phyloP scores from a whole-genome alignment of 345 rosid species.

The Aurinia saxatilis region DNA sequence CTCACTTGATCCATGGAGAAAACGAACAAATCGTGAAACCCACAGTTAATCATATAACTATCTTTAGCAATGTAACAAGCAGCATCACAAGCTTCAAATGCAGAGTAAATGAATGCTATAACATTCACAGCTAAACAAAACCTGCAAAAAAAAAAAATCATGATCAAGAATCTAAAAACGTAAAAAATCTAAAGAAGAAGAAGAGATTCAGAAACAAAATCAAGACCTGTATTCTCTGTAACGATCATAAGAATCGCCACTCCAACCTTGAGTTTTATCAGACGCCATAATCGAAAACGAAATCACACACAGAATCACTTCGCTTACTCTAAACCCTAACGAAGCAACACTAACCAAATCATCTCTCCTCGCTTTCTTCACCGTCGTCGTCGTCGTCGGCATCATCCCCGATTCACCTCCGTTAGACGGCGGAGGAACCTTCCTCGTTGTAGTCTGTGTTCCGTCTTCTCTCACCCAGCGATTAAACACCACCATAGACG shows the following conservation, averaged over 20 bases:
- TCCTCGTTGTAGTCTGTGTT: slow-evolving; percentile 22
- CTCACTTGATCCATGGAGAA: slow-evolving; percentile 95
- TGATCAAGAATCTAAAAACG: too few species aligned
- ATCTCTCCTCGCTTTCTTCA: slow-evolving; percentile 36
- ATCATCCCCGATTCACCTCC: slow-evolving; percentile 23
- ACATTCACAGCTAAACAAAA: slow-evolving; percentile 78
- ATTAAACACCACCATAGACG: slow-evolving; percentile 32
- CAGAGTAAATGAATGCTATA: slow-evolving; percentile 66
- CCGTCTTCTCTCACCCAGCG: slow-evolving; percentile 42
- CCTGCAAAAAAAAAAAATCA: slow-evolving; percentile 25
- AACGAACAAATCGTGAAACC: slow-evolving; percentile 43
- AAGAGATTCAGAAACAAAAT: background rate
- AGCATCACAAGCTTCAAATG: slow-evolving; percentile 61
- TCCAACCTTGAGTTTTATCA: slow-evolving; percentile 94
- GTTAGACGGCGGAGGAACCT: slow-evolving; percentile 21
- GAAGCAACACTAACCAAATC: slow-evolving; percentile 37
- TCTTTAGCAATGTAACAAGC: slow-evolving; percentile 46
- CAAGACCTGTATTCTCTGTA: slow-evolving; percentile 80
- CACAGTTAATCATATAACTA: slow-evolving; percentile 45
- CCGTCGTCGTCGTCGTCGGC: slow-evolving; percentile 19
- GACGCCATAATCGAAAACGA: slow-evolving; percentile 97
- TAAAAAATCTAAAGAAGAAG: background rate
- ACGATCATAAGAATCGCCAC: slow-evolving; percentile 94
- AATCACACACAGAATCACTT: slow-evolving; percentile 65
- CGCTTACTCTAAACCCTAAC: slow-evolving; percentile 60